phyloP scores from a whole-genome alignment of 140 eudicot species.

The Stevia rebaudiana region DNA sequence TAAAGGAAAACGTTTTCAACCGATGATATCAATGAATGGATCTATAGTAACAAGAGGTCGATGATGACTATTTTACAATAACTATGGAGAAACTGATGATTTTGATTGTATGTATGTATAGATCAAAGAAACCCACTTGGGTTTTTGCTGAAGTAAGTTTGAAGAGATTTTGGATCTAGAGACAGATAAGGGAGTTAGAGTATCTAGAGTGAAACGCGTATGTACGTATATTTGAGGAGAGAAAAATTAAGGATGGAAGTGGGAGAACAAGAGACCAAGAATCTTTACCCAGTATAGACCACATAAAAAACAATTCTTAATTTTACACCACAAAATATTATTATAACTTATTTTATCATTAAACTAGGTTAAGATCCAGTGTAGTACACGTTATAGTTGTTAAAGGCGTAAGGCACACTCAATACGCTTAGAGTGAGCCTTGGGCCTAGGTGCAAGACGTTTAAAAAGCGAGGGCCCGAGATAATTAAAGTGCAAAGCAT shows the following conservation, averaged over 20 bases:
- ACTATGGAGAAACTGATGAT: conserved; percentile 16
- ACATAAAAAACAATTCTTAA: background rate
- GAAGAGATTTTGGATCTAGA: conserved; percentile 18
- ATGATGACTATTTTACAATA: conserved; percentile 24
- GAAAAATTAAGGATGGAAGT: background rate
- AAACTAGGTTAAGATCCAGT: too few species aligned
- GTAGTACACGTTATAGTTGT: background rate
- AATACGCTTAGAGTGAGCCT: too few species aligned
- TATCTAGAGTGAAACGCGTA: background rate
- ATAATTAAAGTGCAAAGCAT: too few species aligned
- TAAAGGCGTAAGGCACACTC: too few species aligned
- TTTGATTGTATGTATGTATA: conserved; percentile 5
- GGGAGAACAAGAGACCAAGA: background rate
- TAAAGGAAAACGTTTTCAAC: conserved; percentile 8
- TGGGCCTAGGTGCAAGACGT: too few species aligned
- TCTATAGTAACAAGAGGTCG: conserved; percentile 26
- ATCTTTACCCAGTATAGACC: background rate
- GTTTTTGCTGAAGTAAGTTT: conserved; percentile 8
- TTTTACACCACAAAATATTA: background rate
- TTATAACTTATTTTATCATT: background rate
- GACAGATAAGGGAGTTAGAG: background rate
- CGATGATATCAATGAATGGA: conserved; percentile 27
- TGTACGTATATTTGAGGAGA: background rate
- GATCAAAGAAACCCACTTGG: conserved; percentile 19
- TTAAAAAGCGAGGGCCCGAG: too few species aligned